A percentile compares a stretch with the other conserved stretches of the same genome.
Evolutionary conservation across 805 yeast species (phyloP).

Genomic region (Debaryomyces tyrocola): DNA sequence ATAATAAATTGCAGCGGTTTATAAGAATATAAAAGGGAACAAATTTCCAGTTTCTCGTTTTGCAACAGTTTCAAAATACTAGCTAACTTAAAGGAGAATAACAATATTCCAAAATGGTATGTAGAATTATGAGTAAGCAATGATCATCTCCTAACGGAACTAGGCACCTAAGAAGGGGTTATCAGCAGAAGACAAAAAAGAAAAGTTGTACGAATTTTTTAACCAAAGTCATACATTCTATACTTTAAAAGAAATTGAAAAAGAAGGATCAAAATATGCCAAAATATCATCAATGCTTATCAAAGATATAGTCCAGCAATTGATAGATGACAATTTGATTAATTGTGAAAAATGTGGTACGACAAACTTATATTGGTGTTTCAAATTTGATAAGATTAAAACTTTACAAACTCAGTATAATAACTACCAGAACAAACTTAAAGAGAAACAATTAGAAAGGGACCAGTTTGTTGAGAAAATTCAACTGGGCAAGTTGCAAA

Average conservation of each 20-base stretch:
- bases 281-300: slow-evolving; percentile 57
- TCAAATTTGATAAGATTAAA: slow-evolving; percentile 25
- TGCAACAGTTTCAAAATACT: no score
- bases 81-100: no score
- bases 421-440: slow-evolving; percentile 12
- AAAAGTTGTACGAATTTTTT: slow-evolving; percentile 37
- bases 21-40: no score
- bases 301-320: slow-evolving; percentile 46
- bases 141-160: no score
- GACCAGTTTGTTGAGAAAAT: slow-evolving; percentile 8
- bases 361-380: slow-evolving; percentile 53
- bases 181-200: slow-evolving; percentile 41
- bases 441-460: slow-evolving; percentile 11
- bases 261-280: slow-evolving; percentile 41
- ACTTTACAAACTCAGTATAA: slow-evolving; percentile 9
- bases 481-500: slow-evolving; percentile 7
- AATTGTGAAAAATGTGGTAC: slow-evolving; percentile 57
- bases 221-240: slow-evolving; percentile 41
- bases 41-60: no score
- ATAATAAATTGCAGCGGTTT: no score
- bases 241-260: slow-evolving; percentile 53
- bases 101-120: no score
- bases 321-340: slow-evolving; percentile 51
- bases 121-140: no score
- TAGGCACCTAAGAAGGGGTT: slow-evolving; percentile 25